Evolutionary conservation across 805 yeast genomes (phyloP), one percentile per base, ranked within the genome.

Genomic region (Limtongia smithiae): DNA sequence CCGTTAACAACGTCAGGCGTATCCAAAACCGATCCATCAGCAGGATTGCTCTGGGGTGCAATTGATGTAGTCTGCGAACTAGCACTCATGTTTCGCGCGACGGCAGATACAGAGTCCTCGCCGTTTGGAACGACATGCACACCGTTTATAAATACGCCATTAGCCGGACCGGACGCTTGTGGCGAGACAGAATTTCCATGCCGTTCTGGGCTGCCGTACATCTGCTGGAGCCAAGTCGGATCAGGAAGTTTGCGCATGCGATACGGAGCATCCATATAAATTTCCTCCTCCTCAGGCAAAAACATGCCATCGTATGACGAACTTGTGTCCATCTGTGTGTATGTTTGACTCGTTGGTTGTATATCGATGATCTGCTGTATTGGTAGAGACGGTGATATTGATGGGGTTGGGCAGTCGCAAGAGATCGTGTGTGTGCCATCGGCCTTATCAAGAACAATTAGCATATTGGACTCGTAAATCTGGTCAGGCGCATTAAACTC

Each of bases 211-310:
- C 35, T 44, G 6, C 21, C 20, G 21, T 34, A 35, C 37, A 44
- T 32, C 37, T 44, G 54, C 35, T 49, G 54, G 33, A 45, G 15
- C 53, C 54, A 52, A 15, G 40, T 21, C 31, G 37, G 34, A 15
- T 45, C 54, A 3, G 57, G 55, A 2, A 52, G 34, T 25, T 34
- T 40, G 12, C 55, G 42, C 8, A 50, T 33, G 21, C 57, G 31
- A 37, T 40, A 44, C 5, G 57, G 54, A 24, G 50, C 48, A 41
- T 52, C 57, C 48, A 49, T 37, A 20, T 50, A 52, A 20, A 52
- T 48, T 22, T 52, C 57, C 31, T 52, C 57, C 21, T 52, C 57
- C 35, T 52, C 57, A 4, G 57, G 57, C 18, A 52, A 39, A 25
- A 52, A 52, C 32, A 32, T 44, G 25, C 44, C 25, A 17, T 31